phyloP scores from a whole-genome alignment of 2,329 filamentous ascomycete genomes.

The Clarireedia sp. region DNA sequence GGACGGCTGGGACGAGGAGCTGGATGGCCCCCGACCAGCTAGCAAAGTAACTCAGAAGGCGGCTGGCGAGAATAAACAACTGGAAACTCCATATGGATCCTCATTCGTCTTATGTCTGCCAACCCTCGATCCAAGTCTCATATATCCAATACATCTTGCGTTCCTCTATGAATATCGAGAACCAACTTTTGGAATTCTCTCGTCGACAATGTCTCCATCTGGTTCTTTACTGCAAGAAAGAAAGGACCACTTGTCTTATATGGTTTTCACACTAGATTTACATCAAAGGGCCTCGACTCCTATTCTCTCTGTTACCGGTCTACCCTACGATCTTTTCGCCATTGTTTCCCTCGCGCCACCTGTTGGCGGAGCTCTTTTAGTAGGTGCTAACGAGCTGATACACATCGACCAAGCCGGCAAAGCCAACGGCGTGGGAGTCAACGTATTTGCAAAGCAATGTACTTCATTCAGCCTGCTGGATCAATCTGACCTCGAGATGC shows the following conservation, averaged over 20 bases:
- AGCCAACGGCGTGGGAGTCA: constrained; percentile 84
- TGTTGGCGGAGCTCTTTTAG: constrained; percentile 77
- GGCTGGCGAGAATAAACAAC: constrained; percentile 26
- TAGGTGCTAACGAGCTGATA: constrained; percentile 85
- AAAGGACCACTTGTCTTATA: constrained; percentile 81
- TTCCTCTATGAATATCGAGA: constrained; percentile 97
- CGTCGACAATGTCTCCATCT: constrained; percentile 67
- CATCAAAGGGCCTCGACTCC: constrained; percentile 90
- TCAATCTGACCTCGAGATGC: constrained; percentile 71
- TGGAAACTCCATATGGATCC: constrained; percentile 66
- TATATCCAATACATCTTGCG: constrained; percentile 82
- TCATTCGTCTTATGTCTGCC: constrained; percentile 92
- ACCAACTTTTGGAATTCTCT: constrained; percentile 91
- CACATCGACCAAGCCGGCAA: constrained; percentile 96
- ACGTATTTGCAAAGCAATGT: constrained; percentile 74
- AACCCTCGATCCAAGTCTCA: constrained; percentile 75
- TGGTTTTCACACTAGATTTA: constrained; percentile 90
- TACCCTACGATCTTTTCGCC: constrained; percentile 80
- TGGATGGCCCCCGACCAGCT: constrained; percentile 58
- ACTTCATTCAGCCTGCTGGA: constrained; percentile 82
- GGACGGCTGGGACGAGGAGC: constrained; percentile 80
- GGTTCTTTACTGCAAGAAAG: constrained; percentile 64
- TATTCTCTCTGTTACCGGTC: constrained; percentile 73
- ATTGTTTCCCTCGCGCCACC: constrained; percentile 78
- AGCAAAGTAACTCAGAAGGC: constrained; percentile 34